Percentiles rank a stretch among this genome's conserved stretches.
These are phyloP conservation scores for Brassica carinata DNA, from an alignment of 345 rosid genomes.

Conservation along the genomic window DNA sequence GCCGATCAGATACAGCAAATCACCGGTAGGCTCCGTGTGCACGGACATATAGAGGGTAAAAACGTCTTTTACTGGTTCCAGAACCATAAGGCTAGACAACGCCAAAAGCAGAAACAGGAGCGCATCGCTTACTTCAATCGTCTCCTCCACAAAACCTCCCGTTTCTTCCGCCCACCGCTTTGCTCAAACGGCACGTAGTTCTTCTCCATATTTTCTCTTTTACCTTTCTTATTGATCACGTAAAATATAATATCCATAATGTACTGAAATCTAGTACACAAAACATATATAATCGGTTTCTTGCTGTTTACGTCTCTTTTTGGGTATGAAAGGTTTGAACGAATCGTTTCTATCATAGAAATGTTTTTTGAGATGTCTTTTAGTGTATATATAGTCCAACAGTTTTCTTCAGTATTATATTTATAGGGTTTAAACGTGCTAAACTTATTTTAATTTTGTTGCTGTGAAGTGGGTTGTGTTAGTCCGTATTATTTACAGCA, in stretches of 20 bases:
- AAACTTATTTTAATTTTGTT: neutral
- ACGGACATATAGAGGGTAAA: conserved; percentile 88
- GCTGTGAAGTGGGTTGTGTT: conserved; percentile 35
- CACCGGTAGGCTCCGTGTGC: conserved; percentile 62
- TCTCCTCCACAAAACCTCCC: conserved; percentile 49
- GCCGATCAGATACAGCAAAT: conserved; percentile 95
- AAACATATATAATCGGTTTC: neutral
- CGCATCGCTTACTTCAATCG: conserved; percentile 60
- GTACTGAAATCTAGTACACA: neutral
- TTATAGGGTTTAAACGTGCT: neutral
- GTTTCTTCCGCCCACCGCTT: conserved; percentile 43
- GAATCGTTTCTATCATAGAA: neutral
- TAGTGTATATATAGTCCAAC: neutral
- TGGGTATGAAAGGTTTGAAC: neutral
- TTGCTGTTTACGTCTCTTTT: neutral
- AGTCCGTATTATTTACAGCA: conserved; percentile 40
- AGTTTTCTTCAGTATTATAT: neutral
- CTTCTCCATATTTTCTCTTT: conserved; percentile 4
- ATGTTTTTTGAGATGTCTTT: neutral
- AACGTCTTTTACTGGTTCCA: conserved; percentile 98
- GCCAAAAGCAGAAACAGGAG: conserved; percentile 88
- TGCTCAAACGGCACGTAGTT: conserved; percentile 55
- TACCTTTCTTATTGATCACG: neutral
- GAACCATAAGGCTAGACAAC: conserved; percentile 91
- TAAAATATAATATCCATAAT: neutral